phyloP scores from a whole-genome alignment of 75 land plant genomes.

The Sequoia sempervirens region DNA sequence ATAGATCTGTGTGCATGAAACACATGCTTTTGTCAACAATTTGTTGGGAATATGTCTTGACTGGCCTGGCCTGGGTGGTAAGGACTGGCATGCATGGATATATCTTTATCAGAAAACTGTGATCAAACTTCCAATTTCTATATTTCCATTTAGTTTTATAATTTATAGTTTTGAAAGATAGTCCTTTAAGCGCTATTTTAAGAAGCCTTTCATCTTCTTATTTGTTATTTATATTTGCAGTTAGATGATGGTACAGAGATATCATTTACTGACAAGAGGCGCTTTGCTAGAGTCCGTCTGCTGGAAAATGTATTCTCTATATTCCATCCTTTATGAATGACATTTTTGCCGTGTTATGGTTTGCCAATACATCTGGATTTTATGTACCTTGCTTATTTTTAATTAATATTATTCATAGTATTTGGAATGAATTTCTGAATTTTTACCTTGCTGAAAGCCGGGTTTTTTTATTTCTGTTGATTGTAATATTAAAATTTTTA shows the following conservation, averaged over 20 bases:
- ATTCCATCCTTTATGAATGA: not conserved
- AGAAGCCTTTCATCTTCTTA: not conserved
- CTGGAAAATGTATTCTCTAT: slow-evolving; percentile 60
- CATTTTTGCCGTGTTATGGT: not conserved
- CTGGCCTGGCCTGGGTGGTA: too few relatives aligned
- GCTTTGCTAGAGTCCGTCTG: slow-evolving; percentile 91
- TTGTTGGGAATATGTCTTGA: not conserved
- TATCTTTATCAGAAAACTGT: not conserved
- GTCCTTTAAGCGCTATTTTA: not conserved
- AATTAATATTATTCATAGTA: not conserved
- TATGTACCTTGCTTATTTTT: not conserved
- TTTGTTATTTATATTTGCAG: slow-evolving; percentile 39
- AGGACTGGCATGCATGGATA: not conserved
- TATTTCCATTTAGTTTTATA: not conserved
- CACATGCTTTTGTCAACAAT: not conserved
- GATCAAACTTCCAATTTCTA: not conserved
- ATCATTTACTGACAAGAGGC: slow-evolving; percentile 94
- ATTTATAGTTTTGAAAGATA: not conserved
- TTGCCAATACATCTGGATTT: not conserved
- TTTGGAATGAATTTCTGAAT: not conserved
- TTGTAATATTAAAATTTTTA: not conserved
- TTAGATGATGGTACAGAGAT: slow-evolving; percentile 88
- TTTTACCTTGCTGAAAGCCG: slow-evolving; percentile 1
- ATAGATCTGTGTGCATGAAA: not conserved
- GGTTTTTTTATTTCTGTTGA: not conserved